Evolutionary conservation across 2,329 filamentous ascomycete genomes (phyloP).

Genomic region (Colletotrichum tanaceti): DNA sequence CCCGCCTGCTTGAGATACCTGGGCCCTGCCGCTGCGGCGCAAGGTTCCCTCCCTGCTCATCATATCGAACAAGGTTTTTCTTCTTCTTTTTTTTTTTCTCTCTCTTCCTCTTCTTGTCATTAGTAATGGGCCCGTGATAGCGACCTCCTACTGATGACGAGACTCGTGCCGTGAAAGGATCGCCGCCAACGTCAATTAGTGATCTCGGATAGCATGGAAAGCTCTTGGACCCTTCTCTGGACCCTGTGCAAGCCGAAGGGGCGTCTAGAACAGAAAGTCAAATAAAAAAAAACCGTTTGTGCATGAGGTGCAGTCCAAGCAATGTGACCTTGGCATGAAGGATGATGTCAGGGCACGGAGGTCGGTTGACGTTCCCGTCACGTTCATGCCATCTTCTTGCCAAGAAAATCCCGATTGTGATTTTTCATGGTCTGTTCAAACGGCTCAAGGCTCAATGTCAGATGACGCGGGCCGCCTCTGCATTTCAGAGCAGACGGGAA

Average conservation of each 20-base stretch:
- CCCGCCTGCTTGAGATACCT: slow-evolving; percentile 73
- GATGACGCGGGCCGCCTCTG: neutral
- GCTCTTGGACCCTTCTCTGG: neutral
- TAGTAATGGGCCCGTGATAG: slow-evolving; percentile 1
- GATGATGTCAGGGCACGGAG: slow-evolving; percentile 24
- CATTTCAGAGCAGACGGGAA: neutral
- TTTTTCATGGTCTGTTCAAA: neutral
- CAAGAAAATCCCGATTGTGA: neutral
- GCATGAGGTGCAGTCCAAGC: slow-evolving; percentile 12
- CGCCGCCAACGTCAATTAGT: neutral
- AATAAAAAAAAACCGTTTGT: slow-evolving; percentile 5
- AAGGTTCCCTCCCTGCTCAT: neutral
- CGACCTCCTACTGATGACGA: neutral
- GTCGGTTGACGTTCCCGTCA: neutral
- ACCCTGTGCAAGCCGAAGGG: neutral
- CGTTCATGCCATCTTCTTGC: slow-evolving; percentile 25
- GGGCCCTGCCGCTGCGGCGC: neutral
- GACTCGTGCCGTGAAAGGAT: slow-evolving; percentile 7
- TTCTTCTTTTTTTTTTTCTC: neutral
- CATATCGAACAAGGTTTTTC: slow-evolving; percentile 23
- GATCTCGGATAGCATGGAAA: slow-evolving; percentile 25
- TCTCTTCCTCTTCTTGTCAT: too few species aligned
- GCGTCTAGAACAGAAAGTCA: neutral
- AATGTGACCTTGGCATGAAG: slow-evolving; percentile 9
- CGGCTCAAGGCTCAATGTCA: neutral